These are phyloP conservation scores for Dictyostelium citrinum DNA, from an alignment of 78 protist genomes.

Conservation along the genomic window DNA sequence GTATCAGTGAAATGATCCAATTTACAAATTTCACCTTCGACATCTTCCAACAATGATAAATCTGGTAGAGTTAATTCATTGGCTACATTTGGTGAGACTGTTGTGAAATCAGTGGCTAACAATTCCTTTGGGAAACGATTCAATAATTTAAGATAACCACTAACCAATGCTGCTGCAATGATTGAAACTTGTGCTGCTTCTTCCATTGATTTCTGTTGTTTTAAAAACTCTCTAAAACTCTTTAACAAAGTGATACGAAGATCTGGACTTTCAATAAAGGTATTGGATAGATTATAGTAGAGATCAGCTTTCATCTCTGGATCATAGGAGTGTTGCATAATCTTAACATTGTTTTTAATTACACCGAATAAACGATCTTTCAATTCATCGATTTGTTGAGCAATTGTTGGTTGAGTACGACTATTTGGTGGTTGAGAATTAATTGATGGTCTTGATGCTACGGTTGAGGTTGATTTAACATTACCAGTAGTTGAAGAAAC, in stretches of 20 bases:
- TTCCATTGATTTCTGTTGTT: conserved; percentile 24
- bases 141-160: conserved; percentile 35
- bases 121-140: conserved; percentile 45
- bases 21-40: conserved; percentile 77
- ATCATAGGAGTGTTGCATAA: conserved; percentile 63
- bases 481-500: background rate
- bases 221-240: conserved; percentile 47
- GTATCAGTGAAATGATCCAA: conserved; percentile 51
- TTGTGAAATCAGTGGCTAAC: background rate
- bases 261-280: conserved; percentile 74
- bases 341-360: conserved; percentile 50
- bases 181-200: conserved; percentile 69
- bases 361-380: conserved; percentile 47
- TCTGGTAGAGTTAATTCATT: conserved; percentile 30
- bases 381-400: conserved; percentile 68
- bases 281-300: conserved; percentile 42
- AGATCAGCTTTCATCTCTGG: conserved; percentile 80
- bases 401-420: background rate
- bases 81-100: conserved; percentile 28
- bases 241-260: conserved; percentile 80
- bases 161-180: conserved; percentile 66
- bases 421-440: background rate
- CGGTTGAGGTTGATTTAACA: background rate
- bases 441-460: background rate
- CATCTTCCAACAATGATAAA: conserved; percentile 25